phyloP scores from a whole-genome alignment of 257 asterid species.

The Fraxinus pennsylvanica region DNA sequence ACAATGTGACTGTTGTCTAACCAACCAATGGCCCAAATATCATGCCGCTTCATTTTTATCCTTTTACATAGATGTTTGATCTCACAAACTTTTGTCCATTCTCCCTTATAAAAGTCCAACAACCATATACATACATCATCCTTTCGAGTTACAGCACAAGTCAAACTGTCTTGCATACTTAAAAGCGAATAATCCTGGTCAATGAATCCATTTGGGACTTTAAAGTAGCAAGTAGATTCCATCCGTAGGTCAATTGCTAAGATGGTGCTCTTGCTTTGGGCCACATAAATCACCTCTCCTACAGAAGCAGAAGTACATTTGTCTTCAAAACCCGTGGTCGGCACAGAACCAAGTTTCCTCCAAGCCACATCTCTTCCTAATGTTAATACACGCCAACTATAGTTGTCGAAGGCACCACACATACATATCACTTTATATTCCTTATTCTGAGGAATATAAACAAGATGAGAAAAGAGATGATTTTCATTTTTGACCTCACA shows the following conservation, averaged over 20 bases:
- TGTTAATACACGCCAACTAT: neutral
- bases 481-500: neutral
- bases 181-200: neutral
- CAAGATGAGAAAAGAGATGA: neutral
- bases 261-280: neutral
- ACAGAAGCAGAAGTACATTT: neutral
- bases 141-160: neutral
- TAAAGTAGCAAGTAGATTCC: neutral
- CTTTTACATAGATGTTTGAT: neutral
- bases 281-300: conserved; percentile 1
- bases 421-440: neutral
- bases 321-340: neutral
- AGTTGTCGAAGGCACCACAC: neutral
- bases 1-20: conserved; percentile 2
- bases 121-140: neutral
- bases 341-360: conserved; percentile 17
- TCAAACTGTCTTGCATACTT: neutral
- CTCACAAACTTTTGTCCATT: conserved; percentile 10
- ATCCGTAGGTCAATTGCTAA: neutral
- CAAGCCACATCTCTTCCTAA: neutral
- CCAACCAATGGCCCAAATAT: conserved; percentile 8
- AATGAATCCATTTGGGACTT: neutral
- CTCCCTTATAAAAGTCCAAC: conserved; percentile 6
- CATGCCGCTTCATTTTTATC: no score
- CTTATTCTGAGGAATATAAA: neutral